phyloP scores from a whole-genome alignment of 1,139 yeast species.

The Candida pseudocylindracea region DNA sequence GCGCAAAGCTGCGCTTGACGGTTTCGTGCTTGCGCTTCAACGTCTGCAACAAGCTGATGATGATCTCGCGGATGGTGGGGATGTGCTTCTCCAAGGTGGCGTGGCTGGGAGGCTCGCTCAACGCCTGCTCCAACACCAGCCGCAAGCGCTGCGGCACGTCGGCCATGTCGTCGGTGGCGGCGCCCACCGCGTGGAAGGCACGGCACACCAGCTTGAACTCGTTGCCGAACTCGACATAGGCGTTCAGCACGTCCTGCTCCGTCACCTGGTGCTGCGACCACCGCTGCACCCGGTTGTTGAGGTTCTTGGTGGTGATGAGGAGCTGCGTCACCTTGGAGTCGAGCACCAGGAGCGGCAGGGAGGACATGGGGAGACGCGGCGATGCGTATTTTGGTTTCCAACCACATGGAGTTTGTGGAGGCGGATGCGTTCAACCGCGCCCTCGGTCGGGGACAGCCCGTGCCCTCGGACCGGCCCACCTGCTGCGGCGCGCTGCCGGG shows the following conservation, averaged over 20 bases:
- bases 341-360: conserved; percentile 8
- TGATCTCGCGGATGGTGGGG: conserved; percentile 73
- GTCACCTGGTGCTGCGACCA: conserved; percentile 75
- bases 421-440: too few relatives aligned
- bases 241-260: conserved; percentile 74
- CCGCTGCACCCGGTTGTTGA: conserved; percentile 63
- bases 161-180: conserved; percentile 50
- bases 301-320: conserved; percentile 72
- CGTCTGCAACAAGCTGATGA: conserved; percentile 60
- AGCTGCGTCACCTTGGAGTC: conserved; percentile 71
- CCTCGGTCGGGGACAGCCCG: too few relatives aligned
- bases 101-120: conserved; percentile 73
- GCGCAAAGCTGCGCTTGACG: conserved; percentile 13
- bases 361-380: too few relatives aligned
- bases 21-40: conserved; percentile 58
- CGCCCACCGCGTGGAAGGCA: conserved; percentile 45
- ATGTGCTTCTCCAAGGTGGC: conserved; percentile 60
- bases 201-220: conserved; percentile 78
- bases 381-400: too few relatives aligned
- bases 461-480: too few relatives aligned
- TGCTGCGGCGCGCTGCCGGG: too few relatives aligned
- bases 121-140: conserved; percentile 63
- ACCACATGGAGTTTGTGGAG: too few relatives aligned
- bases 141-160: conserved; percentile 61
- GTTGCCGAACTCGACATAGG: conserved; percentile 82